Conservation (phyloP, 805 yeast genomes). For the Danielia oregonensis region DNA sequence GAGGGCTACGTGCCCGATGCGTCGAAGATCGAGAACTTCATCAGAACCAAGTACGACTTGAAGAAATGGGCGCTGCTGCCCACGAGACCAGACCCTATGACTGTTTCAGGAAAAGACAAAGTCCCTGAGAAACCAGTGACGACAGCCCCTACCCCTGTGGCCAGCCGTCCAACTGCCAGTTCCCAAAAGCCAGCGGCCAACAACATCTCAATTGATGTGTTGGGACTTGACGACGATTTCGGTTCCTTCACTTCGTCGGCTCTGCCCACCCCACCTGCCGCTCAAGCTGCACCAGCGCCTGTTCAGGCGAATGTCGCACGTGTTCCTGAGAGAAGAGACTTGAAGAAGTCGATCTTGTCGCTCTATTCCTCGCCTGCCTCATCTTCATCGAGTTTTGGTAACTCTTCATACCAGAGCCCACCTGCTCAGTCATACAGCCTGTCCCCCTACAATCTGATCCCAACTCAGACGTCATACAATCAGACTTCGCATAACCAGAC, state of each 20-base stretch:
- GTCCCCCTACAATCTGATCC: slow-evolving; percentile 1
- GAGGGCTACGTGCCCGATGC: slow-evolving; percentile 72
- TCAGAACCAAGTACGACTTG: slow-evolving; percentile 86
- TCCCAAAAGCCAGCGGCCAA: neutral
- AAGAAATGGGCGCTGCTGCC: slow-evolving; percentile 77
- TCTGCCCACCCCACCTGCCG: slow-evolving; percentile 12
- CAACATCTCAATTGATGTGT: neutral
- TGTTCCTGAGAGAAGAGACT: slow-evolving; percentile 38
- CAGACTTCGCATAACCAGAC: no score
- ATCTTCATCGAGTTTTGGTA: slow-evolving; percentile 39
- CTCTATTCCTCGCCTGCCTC: slow-evolving; percentile 64
- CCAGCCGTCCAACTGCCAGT: neutral
- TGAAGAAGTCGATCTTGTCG: slow-evolving; percentile 88
- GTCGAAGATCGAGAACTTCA: slow-evolving; percentile 81
- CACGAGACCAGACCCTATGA: slow-evolving; percentile 57
- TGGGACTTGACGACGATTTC: slow-evolving; percentile 37
- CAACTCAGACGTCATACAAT: no score
- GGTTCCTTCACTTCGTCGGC: slow-evolving; percentile 36
- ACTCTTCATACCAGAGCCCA: slow-evolving; percentile 13
- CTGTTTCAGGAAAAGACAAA: no score
- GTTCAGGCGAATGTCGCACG: slow-evolving; percentile 9
- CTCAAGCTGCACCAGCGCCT: slow-evolving; percentile 6
- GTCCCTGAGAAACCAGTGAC: neutral
- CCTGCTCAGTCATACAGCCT: slow-evolving; percentile 5
- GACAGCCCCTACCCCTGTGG: slow-evolving; percentile 1